Conservation (phyloP, 805 yeast genomes). For the Saccharomyces paradoxus region DNA sequence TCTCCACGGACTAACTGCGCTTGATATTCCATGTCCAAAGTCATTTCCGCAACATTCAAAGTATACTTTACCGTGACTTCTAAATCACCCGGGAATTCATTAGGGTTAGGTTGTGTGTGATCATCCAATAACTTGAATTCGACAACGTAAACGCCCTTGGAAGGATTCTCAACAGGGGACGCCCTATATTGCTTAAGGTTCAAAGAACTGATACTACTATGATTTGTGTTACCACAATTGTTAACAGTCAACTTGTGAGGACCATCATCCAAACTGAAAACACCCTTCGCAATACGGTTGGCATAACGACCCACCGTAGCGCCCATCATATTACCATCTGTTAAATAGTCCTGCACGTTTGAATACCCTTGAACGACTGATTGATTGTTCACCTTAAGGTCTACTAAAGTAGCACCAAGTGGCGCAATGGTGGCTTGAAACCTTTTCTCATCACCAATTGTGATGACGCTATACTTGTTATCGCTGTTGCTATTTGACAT, state of each 20-base stretch:
- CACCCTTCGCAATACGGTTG: constrained; percentile 45
- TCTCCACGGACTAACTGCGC: constrained; percentile 23
- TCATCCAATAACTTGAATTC: constrained; percentile 38
- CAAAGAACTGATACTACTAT: constrained; percentile 48
- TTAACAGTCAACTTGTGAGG: constrained; percentile 37
- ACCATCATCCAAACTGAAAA: constrained; percentile 35
- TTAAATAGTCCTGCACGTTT: constrained; percentile 25
- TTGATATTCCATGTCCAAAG: constrained; percentile 42
- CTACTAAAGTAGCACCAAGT: constrained; percentile 46
- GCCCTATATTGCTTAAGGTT: constrained; percentile 45
- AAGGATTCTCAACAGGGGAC: constrained; percentile 37
- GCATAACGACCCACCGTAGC: constrained; percentile 61
- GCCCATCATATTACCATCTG: constrained; percentile 46
- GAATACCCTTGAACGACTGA: constrained; percentile 36
- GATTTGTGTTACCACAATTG: constrained; percentile 39
- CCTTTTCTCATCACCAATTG: constrained; percentile 26
- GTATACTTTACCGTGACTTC: constrained; percentile 40
- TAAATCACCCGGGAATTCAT: constrained; percentile 55
- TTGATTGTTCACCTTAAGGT: constrained; percentile 33
- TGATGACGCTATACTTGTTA: constrained; percentile 23
- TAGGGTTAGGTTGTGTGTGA: constrained; percentile 34
- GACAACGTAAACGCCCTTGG: constrained; percentile 26
- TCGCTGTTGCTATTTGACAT: background rate
- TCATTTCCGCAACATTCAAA: constrained; percentile 27
- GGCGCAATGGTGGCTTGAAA: constrained; percentile 39